Evolutionary conservation across 768 basidiomycete species (phyloP).

Genomic region (Boletus reticulatus): DNA sequence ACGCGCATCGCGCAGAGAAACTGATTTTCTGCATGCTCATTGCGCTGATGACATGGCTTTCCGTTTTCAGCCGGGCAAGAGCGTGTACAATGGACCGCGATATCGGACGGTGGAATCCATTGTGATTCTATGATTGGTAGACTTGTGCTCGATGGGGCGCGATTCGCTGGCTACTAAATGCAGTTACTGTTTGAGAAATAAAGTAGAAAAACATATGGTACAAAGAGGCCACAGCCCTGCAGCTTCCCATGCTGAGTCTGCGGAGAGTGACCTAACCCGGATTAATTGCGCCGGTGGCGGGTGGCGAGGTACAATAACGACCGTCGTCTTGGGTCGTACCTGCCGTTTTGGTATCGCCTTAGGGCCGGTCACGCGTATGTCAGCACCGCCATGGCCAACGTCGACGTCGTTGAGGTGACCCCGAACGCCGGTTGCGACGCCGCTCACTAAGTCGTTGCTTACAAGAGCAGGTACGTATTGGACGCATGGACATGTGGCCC

Average conservation of each 20-base stretch:
- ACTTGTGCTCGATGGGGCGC: background rate
- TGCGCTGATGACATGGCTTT: background rate
- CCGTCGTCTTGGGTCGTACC: slow-evolving; percentile 9
- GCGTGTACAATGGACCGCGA: slow-evolving; percentile 77
- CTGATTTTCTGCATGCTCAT: slow-evolving; percentile 6
- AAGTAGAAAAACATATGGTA: slow-evolving; percentile 6
- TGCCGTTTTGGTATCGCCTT: slow-evolving; percentile 1
- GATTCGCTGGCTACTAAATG: slow-evolving; percentile 12
- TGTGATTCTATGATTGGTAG: slow-evolving; percentile 51
- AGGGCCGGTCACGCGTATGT: slow-evolving; percentile 23
- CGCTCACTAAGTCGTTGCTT: slow-evolving; percentile 8
- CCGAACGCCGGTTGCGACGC: slow-evolving; percentile 12
- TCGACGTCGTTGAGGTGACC: slow-evolving; percentile 13
- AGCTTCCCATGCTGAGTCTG: slow-evolving; percentile 1
- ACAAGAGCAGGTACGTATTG: slow-evolving; percentile 8
- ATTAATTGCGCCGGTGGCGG: slow-evolving; percentile 31
- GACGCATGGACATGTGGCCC: background rate
- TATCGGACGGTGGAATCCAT: slow-evolving; percentile 60
- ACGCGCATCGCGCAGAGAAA: slow-evolving; percentile 20
- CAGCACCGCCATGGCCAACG: slow-evolving; percentile 7
- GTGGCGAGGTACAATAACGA: slow-evolving; percentile 33
- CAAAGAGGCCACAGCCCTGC: slow-evolving; percentile 21
- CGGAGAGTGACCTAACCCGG: slow-evolving; percentile 1
- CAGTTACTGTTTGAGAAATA: slow-evolving; percentile 1
- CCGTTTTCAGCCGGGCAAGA: slow-evolving; percentile 69